These are phyloP conservation scores for Naganishia antarctica DNA, from an alignment of 768 basidiomycete genomes.

Conservation along the genomic window DNA sequence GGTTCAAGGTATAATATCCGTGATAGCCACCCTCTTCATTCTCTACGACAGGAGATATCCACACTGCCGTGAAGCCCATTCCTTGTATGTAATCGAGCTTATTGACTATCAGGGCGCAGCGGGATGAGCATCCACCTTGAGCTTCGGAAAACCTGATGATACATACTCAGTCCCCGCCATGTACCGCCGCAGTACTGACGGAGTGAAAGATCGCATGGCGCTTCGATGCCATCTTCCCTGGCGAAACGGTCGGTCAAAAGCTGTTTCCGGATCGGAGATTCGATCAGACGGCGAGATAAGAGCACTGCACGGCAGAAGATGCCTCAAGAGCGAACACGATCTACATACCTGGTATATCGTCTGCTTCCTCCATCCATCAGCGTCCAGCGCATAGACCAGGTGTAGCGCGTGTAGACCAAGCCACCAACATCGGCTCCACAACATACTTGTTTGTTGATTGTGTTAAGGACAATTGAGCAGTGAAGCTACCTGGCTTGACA, in stretches of 20 bases:
- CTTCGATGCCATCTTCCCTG: constrained; percentile 17
- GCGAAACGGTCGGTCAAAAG: constrained; percentile 29
- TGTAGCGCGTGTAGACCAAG: not conserved
- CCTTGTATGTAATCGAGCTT: constrained; percentile 80
- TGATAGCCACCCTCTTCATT: constrained; percentile 60
- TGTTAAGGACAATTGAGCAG: no score
- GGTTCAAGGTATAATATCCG: constrained; percentile 44
- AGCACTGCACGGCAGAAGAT: not conserved
- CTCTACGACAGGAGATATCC: constrained; percentile 76
- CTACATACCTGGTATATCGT: constrained; percentile 21
- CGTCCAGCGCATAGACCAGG: constrained; percentile 18
- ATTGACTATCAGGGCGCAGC: constrained; percentile 12
- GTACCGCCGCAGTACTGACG: constrained; percentile 70
- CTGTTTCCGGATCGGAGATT: not conserved
- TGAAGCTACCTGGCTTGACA: no score
- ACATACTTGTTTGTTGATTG: not conserved
- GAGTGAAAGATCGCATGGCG: constrained; percentile 17
- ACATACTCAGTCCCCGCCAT: constrained; percentile 63
- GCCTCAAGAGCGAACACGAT: not conserved
- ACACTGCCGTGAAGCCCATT: constrained; percentile 77
- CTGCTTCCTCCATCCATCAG: constrained; percentile 25
- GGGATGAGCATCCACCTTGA: not conserved
- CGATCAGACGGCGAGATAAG: no score
- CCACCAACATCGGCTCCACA: not conserved
- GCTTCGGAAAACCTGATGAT: not conserved